These are phyloP conservation scores for Orobanche coerulescens DNA, from an alignment of 257 asterid genomes.

Conservation along the genomic window DNA sequence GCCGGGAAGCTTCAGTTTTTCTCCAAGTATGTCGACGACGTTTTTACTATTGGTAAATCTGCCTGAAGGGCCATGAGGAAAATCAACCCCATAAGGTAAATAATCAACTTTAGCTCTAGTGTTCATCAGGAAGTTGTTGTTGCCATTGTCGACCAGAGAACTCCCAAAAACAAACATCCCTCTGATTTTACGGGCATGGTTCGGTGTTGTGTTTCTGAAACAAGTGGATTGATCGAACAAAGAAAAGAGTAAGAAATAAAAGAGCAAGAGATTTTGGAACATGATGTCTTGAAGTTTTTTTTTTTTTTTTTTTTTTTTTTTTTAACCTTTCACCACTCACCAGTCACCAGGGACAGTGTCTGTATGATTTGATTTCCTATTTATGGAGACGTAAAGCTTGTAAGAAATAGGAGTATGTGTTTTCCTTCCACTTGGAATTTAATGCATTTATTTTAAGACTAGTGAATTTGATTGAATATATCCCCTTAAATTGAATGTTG, in stretches of 20 bases:
- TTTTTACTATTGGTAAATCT: slow-evolving; percentile 68
- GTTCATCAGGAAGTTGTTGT: slow-evolving; percentile 50
- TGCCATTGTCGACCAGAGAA: slow-evolving; percentile 76
- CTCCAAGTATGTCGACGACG: slow-evolving; percentile 53
- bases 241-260: slow-evolving; percentile 12
- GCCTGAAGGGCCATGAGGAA: slow-evolving; percentile 51
- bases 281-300: slow-evolving; percentile 4
- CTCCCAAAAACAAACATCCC: slow-evolving; percentile 91
- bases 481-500: too few species aligned
- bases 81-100: slow-evolving; percentile 66
- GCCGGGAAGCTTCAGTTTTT: slow-evolving; percentile 30
- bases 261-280: slow-evolving; percentile 15
- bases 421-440: too few species aligned
- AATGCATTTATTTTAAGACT: too few species aligned
- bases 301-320: neutral
- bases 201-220: neutral
- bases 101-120: slow-evolving; percentile 56
- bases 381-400: too few species aligned
- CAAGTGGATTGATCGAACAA: slow-evolving; percentile 17
- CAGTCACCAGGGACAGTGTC: too few species aligned
- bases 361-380: too few species aligned
- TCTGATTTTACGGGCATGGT: slow-evolving; percentile 22
- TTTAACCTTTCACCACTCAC: too few species aligned
- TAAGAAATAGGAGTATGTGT: too few species aligned
- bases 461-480: too few species aligned